Evolutionary conservation across 2,329 filamentous ascomycete genomes (phyloP).

Genomic region (Gremmenia infestans): DNA sequence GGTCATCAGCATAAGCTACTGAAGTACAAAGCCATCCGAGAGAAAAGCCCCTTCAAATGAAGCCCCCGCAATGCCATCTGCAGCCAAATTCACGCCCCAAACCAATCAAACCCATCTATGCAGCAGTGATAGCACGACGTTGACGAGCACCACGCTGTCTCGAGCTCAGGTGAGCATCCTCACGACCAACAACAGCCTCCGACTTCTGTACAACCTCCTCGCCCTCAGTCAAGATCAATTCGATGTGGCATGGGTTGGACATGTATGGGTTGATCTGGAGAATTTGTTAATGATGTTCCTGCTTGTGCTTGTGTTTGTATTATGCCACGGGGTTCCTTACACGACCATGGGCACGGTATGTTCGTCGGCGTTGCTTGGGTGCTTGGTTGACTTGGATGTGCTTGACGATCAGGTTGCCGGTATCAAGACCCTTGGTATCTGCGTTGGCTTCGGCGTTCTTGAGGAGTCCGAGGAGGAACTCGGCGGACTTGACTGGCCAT

Average conservation of each 20-base stretch:
- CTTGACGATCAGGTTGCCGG: conserved; percentile 95
- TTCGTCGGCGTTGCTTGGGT: conserved; percentile 97
- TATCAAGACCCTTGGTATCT: conserved; percentile 96
- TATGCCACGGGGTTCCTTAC: conserved; percentile 58
- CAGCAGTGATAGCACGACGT: conserved; percentile 60
- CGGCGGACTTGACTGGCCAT: conserved; percentile 98
- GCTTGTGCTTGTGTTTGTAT: conserved; percentile 2
- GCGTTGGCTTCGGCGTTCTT: conserved; percentile 97
- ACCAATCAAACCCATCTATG: conserved; percentile 42
- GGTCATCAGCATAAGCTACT: conserved; percentile 28
- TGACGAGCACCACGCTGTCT: conserved; percentile 80
- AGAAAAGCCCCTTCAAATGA: conserved; percentile 20
- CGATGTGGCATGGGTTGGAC: conserved; percentile 99
- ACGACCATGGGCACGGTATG: conserved; percentile 99
- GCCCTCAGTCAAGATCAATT: conserved; percentile 97
- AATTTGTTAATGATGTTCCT: conserved; percentile 10
- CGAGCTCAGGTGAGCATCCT: conserved; percentile 68
- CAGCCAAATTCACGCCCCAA: conserved; percentile 27
- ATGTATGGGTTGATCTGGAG: conserved; percentile 98
- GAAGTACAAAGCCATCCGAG: conserved; percentile 28
- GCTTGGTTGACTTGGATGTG: conserved; percentile 99
- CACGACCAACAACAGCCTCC: conserved; percentile 59
- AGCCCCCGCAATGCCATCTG: conserved; percentile 20
- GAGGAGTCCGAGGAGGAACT: conserved; percentile 95
- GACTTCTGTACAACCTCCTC: conserved; percentile 95